phyloP scores from a whole-genome alignment of 1,284 basidiomycete species.

The Phenoliferia sp. region DNA sequence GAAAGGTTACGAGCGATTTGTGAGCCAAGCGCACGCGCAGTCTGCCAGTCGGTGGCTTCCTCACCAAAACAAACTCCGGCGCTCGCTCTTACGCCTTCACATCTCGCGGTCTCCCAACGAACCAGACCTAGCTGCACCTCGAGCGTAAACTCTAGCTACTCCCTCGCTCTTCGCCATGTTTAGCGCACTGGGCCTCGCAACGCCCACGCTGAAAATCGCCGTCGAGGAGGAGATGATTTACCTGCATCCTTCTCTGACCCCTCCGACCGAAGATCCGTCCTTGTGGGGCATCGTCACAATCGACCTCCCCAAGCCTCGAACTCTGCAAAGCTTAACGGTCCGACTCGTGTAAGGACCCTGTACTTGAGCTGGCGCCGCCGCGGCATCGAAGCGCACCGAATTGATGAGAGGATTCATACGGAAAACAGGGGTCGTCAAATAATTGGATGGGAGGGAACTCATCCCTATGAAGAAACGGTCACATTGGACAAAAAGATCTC shows the following conservation, averaged over 20 bases:
- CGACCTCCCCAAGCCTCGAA: neutral
- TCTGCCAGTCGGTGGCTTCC: too few species aligned
- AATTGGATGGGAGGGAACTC: conserved; percentile 23
- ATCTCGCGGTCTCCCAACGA: too few species aligned
- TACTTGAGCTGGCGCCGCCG: neutral
- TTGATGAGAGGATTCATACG: neutral
- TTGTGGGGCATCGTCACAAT: neutral
- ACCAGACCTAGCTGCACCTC: too few species aligned
- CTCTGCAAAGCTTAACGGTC: conserved; percentile 1
- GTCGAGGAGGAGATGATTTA: neutral
- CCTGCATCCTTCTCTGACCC: neutral
- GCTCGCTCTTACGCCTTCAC: too few species aligned
- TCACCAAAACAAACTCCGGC: too few species aligned
- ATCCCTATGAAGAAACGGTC: conserved; percentile 25
- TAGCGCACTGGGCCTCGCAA: neutral
- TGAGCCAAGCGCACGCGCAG: too few species aligned
- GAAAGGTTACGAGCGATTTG: too few species aligned
- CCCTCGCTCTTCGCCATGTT: neutral
- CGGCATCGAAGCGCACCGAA: neutral
- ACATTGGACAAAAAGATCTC: conserved; percentile 25
- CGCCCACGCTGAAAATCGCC: neutral
- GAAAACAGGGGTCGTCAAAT: conserved; percentile 16
- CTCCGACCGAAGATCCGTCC: neutral
- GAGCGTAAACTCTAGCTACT: too few species aligned
- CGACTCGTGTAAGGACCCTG: conserved; percentile 1